Percentiles rank a stretch among this genome's conserved stretches.
Conservation (phyloP, 108 stramenopile species). For the Discostella pseudostelligera region DNA sequence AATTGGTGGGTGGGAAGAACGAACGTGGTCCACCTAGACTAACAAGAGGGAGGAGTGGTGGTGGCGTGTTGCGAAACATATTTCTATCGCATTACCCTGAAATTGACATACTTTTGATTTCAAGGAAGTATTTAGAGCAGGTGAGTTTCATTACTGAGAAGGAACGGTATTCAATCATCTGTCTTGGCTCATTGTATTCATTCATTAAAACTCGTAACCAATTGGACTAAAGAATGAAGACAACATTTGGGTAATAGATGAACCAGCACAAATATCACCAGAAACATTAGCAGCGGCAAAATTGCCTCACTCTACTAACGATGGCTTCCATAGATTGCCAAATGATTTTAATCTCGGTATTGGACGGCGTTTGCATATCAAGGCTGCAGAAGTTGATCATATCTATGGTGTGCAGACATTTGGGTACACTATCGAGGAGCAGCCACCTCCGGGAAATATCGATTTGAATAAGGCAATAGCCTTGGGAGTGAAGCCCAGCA, state of each 20-base stretch:
- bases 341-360: conserved; percentile 23
- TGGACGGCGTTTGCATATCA: conserved; percentile 46
- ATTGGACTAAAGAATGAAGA: conserved; percentile 38
- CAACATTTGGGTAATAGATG: conserved; percentile 66
- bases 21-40: conserved; percentile 20
- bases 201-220: too few species aligned
- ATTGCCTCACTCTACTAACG: not conserved
- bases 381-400: conserved; percentile 80
- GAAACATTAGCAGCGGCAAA: not conserved
- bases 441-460: conserved; percentile 59
- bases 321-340: conserved; percentile 27
- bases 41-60: not conserved
- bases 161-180: not conserved
- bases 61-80: conserved; percentile 41
- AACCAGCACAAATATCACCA: conserved; percentile 23
- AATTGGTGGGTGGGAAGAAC: conserved; percentile 66
- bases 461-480: conserved; percentile 63
- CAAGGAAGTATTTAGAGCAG: conserved; percentile 27
- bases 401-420: conserved; percentile 73
- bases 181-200: too few species aligned
- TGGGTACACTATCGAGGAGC: conserved; percentile 79
- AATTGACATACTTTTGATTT: conserved; percentile 31
- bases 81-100: conserved; percentile 66
- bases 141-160: conserved; percentile 11
- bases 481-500: conserved; percentile 59